Base-by-base conservation (phyloP, 495 filamentous ascomycete species). In the Hypoxylon rickii region DNA sequence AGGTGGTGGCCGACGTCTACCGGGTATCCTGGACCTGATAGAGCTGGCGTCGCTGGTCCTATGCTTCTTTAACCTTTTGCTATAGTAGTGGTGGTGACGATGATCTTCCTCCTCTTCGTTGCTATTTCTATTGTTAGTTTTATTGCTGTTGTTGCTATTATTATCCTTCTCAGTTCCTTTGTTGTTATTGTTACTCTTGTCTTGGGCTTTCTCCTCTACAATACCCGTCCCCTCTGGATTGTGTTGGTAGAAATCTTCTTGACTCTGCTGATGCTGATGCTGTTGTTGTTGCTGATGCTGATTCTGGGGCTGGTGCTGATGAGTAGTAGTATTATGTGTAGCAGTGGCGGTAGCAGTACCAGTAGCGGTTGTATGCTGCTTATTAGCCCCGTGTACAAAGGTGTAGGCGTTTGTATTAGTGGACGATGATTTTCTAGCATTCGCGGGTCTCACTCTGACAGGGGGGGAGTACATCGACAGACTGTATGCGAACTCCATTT, bases 51-150 rank as follows among this genome's bases (percentile, higher is more conserved):
- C 66, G 65, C 61, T 57, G 19, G 60, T 73, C 52, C 70, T 67
- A 37, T 74, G 67, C 61, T 69, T 73, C 56, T 70, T 65, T 36
- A 66, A 60, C 54, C 70, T 67, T 39, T 44, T 56, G 16, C 43
- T 53, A 40, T 36, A 13, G 3, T 36, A 12, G 32, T 10, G 7
- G 3, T 36, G 32, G 13, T 10, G 32, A 38, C 18, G 34, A 2
- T 38, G 42, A 21, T 51, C 19, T 16, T 40, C 22, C 3, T 44
- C 44, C 10, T 53, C 42, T 10, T 47, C 49, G 44, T 43, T n/a
- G n/a, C n/a, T n/a, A n/a, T n/a, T n/a, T n/a, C n/a, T n/a, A n/a
- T n/a, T n/a, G n/a, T n/a, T n/a, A n/a, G n/a, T n/a, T n/a, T n/a
- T n/a, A n/a, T n/a, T n/a, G n/a, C n/a, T n/a, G n/a, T n/a, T 43